Evolutionary conservation across 306 rosid genomes (phyloP).

Genomic region (Sphenostylis stenocarpa): DNA sequence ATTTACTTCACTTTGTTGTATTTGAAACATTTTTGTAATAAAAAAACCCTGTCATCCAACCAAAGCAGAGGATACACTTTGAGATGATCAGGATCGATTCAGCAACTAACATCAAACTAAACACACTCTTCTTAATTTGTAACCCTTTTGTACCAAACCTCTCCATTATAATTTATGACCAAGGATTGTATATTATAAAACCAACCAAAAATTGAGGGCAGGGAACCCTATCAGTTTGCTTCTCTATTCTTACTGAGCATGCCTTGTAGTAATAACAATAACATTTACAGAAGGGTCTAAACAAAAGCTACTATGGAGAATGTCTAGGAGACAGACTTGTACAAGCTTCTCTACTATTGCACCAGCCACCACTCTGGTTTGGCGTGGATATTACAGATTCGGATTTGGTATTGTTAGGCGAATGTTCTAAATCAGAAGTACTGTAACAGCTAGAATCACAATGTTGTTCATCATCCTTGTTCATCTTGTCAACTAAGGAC

Average conservation of each 20-base stretch:
- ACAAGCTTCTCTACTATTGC: conserved; percentile 68
- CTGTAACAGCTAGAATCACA: conserved; percentile 43
- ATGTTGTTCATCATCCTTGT: conserved; percentile 31
- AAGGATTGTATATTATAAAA: conserved; percentile 1
- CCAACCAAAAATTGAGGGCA: conserved; percentile 12
- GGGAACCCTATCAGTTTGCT: conserved; percentile 42
- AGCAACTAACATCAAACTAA: neutral
- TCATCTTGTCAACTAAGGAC: conserved; percentile 47
- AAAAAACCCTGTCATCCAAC: no score
- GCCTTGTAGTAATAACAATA: conserved; percentile 4
- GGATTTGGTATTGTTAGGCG: conserved; percentile 44
- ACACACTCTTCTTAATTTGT: neutral
- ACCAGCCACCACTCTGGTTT: conserved; percentile 51
- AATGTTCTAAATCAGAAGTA: conserved; percentile 39
- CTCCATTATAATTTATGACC: neutral
- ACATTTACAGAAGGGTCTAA: conserved; percentile 40
- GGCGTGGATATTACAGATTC: conserved; percentile 55
- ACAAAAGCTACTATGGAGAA: conserved; percentile 45
- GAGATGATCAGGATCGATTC: no score
- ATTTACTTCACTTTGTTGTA: no score
- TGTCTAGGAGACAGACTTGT: conserved; percentile 47
- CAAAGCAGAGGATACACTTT: no score
- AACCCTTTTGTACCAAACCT: neutral
- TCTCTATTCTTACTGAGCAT: conserved; percentile 24
- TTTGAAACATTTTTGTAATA: no score